Percentiles rank a stretch among this genome's conserved stretches.
Evolutionary conservation across 768 basidiomycete species (phyloP).

Genomic region (Lanmaoa pseudosensibilis): DNA sequence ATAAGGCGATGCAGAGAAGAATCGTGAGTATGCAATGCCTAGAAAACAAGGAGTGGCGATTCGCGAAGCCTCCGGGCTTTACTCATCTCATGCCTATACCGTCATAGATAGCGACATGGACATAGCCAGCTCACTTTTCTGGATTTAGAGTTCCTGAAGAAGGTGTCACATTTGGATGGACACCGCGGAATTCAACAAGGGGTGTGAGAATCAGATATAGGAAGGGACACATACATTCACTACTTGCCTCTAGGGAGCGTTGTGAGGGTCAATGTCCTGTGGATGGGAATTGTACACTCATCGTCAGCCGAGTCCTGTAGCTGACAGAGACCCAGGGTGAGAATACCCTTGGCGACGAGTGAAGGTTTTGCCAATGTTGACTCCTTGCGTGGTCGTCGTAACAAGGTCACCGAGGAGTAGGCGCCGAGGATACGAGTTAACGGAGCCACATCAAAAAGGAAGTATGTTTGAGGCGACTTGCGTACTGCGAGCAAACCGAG

Average conservation of each 20-base stretch:
- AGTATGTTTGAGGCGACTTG: not conserved
- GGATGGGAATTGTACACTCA: not conserved
- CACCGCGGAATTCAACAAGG: not conserved
- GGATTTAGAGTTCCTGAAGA: not conserved
- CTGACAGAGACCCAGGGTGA: not conserved
- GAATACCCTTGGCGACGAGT: not conserved
- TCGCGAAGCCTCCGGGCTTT: not conserved
- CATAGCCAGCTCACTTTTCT: not conserved
- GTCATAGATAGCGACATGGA: not conserved
- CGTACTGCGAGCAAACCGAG: no score
- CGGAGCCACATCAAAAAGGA: not conserved
- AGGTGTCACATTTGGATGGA: not conserved
- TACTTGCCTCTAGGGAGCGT: not conserved
- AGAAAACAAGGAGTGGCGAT: not conserved
- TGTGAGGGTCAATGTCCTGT: not conserved
- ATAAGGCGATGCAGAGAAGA: not conserved
- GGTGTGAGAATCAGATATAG: not conserved
- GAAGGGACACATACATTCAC: not conserved
- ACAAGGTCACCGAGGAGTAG: not conserved
- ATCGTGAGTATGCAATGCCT: not conserved
- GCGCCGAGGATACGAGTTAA: not conserved
- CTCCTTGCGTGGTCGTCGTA: not conserved
- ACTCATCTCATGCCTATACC: not conserved
- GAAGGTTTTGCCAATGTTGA: not conserved
- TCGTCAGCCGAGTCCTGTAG: no score